Base-by-base conservation (phyloP, 148 eudicot species). In the Silene conica region DNA sequence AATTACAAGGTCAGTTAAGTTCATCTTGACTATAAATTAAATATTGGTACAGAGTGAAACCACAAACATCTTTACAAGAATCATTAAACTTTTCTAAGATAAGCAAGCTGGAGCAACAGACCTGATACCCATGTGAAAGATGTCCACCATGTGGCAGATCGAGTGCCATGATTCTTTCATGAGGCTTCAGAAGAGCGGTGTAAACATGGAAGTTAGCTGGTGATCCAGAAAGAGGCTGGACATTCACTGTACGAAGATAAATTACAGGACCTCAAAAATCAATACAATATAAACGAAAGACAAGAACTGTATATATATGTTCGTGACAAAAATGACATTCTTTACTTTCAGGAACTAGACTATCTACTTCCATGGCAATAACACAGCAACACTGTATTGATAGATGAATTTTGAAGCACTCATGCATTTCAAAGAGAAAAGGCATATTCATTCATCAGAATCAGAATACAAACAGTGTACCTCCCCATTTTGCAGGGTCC, bases 111-210 rank as follows among this genome's bases (percentile, higher is more conserved):
- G 20, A 77, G 62, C 59, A 63, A 59, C 41, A 18, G 77, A 95
- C 99, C 99, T 95, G 99, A 85, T 92, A 95, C 52, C 99, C 99
- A 76, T 95, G 99, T 22, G 99, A 95, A 82, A 95, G 96, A 83
- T 95, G 99, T 13, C 99, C 99, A 83, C 99, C 99, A 75, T 95
- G 99, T 69, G 99, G 99, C 83, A 95, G 97, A 89, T 95, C 99
- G 80, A 95, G 94, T 14, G 97, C 99, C 99, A 95, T 95, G 83
- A 95, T 95, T 86, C 99, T 90, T 46, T 95, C 99, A 82, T 95
- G 99, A 77, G 99, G 96, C 80, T 95, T 95, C 79, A 95, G 72
- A 61, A 95, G 81, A 55, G 96, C 99, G 73, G 99, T 95, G 77
- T 95, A 95, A 46, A 92, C 99, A 69, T 95, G 99, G 72, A 95